These are phyloP conservation scores for Colletotrichum lentis DNA, from an alignment of 2,329 filamentous ascomycete species.

Conservation along the genomic window DNA sequence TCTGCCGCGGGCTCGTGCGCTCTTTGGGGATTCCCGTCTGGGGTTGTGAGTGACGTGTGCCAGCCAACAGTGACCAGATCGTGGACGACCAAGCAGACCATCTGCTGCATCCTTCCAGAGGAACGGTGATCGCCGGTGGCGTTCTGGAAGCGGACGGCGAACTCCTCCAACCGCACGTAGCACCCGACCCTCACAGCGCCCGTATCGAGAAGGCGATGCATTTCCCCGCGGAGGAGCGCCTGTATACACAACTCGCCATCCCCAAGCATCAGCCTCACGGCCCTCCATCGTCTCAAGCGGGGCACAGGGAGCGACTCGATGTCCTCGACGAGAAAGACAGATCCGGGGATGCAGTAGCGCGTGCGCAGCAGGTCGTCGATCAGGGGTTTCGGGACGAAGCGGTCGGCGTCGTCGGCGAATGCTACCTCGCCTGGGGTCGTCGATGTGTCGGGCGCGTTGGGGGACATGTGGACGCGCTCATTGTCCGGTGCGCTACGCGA, in stretches of 20 bases:
- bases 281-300: slow-evolving; percentile 51
- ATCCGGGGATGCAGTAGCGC: slow-evolving; percentile 56
- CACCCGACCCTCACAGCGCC: slow-evolving; percentile 57
- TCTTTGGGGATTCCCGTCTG: neutral
- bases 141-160: slow-evolving; percentile 38
- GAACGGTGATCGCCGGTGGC: slow-evolving; percentile 19
- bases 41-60: slow-evolving; percentile 44
- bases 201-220: slow-evolving; percentile 58
- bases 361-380: slow-evolving; percentile 60
- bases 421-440: slow-evolving; percentile 29
- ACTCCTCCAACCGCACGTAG: slow-evolving; percentile 57
- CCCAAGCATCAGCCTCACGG: slow-evolving; percentile 58
- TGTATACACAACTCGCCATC: slow-evolving; percentile 65
- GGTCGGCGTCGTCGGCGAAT: slow-evolving; percentile 40
- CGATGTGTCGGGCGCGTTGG: slow-evolving; percentile 27
- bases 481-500: slow-evolving; percentile 12
- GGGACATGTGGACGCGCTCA: slow-evolving; percentile 35
- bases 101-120: slow-evolving; percentile 37
- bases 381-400: slow-evolving; percentile 49
- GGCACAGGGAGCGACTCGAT: slow-evolving; percentile 52
- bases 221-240: slow-evolving; percentile 55
- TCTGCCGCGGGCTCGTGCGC: slow-evolving; percentile 1
- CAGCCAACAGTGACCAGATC: slow-evolving; percentile 58
- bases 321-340: slow-evolving; percentile 60
- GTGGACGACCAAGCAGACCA: slow-evolving; percentile 57